phyloP scores from a whole-genome alignment of 352 stramenopile species.

The Phytophthora idaei region DNA sequence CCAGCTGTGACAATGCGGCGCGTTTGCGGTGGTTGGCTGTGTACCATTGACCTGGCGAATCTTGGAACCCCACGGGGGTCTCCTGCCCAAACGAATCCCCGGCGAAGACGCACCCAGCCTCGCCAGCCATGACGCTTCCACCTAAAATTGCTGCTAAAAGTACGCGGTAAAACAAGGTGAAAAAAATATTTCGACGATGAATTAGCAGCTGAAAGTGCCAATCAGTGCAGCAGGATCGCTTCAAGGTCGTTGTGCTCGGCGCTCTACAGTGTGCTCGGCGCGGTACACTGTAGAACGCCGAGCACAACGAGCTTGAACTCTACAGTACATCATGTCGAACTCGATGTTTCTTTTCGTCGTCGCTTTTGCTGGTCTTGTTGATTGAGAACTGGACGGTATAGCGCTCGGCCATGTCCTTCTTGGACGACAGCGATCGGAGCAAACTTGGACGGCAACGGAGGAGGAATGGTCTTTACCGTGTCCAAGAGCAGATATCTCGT shows the following conservation, averaged over 20 bases:
- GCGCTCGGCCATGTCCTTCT: too few relatives aligned
- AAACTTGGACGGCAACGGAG: too few relatives aligned
- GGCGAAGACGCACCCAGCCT: conserved; percentile 33
- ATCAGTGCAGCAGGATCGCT: neutral
- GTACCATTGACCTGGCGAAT: conserved; percentile 47
- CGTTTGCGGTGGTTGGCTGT: conserved; percentile 46
- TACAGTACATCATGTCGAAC: too few relatives aligned
- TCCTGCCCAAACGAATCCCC: conserved; percentile 50
- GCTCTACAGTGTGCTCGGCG: neutral
- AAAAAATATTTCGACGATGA: neutral
- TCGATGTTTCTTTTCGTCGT: too few relatives aligned
- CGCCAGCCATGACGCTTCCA: conserved; percentile 20
- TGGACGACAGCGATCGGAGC: too few relatives aligned
- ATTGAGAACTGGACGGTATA: too few relatives aligned
- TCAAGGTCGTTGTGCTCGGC: neutral
- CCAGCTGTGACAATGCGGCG: conserved; percentile 26
- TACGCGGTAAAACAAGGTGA: neutral
- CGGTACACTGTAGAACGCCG: too few relatives aligned
- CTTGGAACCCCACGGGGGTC: conserved; percentile 67
- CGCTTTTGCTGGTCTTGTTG: too few relatives aligned
- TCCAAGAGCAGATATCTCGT: too few relatives aligned
- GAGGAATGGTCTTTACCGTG: too few relatives aligned
- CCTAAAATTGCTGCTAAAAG: too few relatives aligned
- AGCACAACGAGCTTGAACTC: too few relatives aligned
- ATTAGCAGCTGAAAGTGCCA: neutral